Conservation (phyloP, 164 flowering plant genomes). For the Piper betle region DNA sequence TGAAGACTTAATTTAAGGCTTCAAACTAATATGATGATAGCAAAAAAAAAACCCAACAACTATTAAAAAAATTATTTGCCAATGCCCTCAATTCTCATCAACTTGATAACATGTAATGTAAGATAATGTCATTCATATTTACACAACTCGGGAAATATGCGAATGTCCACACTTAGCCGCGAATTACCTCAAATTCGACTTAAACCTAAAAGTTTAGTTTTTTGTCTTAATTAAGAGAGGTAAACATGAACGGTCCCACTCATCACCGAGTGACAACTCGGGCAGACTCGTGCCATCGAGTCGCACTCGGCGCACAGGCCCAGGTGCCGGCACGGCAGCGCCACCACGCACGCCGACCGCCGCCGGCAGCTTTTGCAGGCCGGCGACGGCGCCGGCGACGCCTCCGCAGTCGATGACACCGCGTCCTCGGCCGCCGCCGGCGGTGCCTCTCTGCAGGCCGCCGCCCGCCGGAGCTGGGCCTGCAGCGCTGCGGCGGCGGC, state of each 20-base stretch:
- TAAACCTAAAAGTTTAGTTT: neutral
- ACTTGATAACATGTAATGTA: too few relatives aligned
- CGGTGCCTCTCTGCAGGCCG: neutral
- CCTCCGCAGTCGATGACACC: conserved; percentile 4
- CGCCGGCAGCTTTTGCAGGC: conserved; percentile 45
- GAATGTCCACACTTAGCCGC: too few relatives aligned
- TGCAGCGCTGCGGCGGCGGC: conserved; percentile 53
- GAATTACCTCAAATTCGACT: too few relatives aligned
- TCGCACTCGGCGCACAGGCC: conserved; percentile 55
- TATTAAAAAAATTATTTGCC: too few relatives aligned
- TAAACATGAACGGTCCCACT: conserved; percentile 55
- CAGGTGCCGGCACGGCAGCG: conserved; percentile 71
- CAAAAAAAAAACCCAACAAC: too few relatives aligned
- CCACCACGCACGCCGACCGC: conserved; percentile 48
- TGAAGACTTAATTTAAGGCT: too few relatives aligned
- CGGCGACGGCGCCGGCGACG: neutral
- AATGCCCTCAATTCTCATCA: too few relatives aligned
- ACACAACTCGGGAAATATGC: too few relatives aligned
- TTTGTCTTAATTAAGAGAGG: conserved; percentile 1
- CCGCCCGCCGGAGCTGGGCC: conserved; percentile 55
- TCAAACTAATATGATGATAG: too few relatives aligned
- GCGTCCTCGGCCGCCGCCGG: conserved; percentile 6
- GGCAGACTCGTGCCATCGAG: conserved; percentile 47
- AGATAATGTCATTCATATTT: too few relatives aligned
- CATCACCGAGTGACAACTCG: conserved; percentile 38